These are phyloP conservation scores for Beauveria asiatica DNA, from an alignment of 2,329 filamentous ascomycete genomes.

Conservation along the genomic window DNA sequence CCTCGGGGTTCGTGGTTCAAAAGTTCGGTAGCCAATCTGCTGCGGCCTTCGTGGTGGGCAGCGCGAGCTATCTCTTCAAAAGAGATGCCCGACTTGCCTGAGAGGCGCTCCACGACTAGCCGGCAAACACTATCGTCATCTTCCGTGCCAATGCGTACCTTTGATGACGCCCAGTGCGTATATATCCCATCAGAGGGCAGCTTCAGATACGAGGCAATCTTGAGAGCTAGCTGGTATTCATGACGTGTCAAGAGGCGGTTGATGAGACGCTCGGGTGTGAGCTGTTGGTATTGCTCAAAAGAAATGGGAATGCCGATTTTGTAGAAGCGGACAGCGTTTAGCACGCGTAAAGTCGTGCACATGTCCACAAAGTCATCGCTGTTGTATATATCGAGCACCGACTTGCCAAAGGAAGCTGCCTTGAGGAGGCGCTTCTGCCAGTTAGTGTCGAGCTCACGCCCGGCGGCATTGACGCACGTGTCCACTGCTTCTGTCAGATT, in stretches of 20 bases:
- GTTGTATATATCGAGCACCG: slow-evolving; percentile 92
- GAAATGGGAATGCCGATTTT: slow-evolving; percentile 84
- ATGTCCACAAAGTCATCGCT: slow-evolving; percentile 99
- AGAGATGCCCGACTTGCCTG: slow-evolving; percentile 84
- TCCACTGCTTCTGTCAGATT: slow-evolving; percentile 90
- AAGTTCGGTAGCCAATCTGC: slow-evolving; percentile 79
- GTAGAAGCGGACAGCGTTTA: slow-evolving; percentile 88
- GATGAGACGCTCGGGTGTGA: slow-evolving; percentile 85
- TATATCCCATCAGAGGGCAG: slow-evolving; percentile 86
- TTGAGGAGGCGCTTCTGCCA: slow-evolving; percentile 97
- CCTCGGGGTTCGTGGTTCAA: slow-evolving; percentile 90
- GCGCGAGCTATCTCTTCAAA: slow-evolving; percentile 91
- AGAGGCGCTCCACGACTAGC: slow-evolving; percentile 76
- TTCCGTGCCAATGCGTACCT: slow-evolving; percentile 75
- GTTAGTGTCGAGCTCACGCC: slow-evolving; percentile 79
- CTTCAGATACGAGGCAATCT: slow-evolving; percentile 78
- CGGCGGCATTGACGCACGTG: slow-evolving; percentile 85
- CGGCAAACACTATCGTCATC: slow-evolving; percentile 84
- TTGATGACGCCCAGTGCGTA: slow-evolving; percentile 93
- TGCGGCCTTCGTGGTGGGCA: slow-evolving; percentile 87
- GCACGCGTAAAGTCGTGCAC: slow-evolving; percentile 84
- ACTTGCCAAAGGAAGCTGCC: slow-evolving; percentile 95
- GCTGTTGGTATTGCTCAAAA: slow-evolving; percentile 85
- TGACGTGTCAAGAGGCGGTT: slow-evolving; percentile 78
- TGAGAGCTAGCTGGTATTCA: slow-evolving; percentile 83